These are phyloP conservation scores for Datura wrightii DNA, from an alignment of 257 asterid species.

Conservation along the genomic window DNA sequence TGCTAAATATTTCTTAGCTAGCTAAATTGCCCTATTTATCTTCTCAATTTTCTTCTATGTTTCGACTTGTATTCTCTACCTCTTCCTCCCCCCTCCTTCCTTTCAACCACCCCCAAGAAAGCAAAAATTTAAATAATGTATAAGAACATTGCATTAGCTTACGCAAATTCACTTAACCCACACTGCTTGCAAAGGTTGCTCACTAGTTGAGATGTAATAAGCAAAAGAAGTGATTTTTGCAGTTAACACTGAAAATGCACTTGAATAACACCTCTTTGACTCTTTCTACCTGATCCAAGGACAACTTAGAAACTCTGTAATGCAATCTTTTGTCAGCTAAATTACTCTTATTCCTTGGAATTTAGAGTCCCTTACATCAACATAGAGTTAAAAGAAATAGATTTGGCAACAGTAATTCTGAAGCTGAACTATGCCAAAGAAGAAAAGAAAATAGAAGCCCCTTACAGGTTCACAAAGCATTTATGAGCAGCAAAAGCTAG, in stretches of 20 bases:
- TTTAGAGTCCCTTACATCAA: not conserved
- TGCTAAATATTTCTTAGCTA: not conserved
- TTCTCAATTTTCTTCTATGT: not conserved
- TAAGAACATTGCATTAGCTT: not conserved
- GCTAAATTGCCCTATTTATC: not conserved
- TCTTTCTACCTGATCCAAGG: constrained; percentile 3
- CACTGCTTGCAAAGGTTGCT: not conserved
- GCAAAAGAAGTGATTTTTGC: not conserved
- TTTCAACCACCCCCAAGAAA: not conserved
- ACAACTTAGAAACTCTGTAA: not conserved
- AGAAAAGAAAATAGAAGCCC: not conserved
- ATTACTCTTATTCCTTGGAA: not conserved
- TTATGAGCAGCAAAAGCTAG: not conserved
- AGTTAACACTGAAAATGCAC: not conserved
- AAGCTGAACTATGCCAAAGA: not conserved
- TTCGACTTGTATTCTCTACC: not conserved
- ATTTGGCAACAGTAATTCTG: not conserved
- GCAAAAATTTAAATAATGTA: not conserved
- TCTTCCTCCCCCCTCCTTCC: not conserved
- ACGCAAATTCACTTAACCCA: not conserved
- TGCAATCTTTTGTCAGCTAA: not conserved
- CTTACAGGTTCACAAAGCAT: not conserved
- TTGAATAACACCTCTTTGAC: not conserved
- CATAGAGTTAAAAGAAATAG: not conserved
- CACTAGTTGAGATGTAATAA: not conserved